These are phyloP conservation scores for Alternaria triticina DNA, from an alignment of 2,329 filamentous ascomycete genomes.

Conservation along the genomic window DNA sequence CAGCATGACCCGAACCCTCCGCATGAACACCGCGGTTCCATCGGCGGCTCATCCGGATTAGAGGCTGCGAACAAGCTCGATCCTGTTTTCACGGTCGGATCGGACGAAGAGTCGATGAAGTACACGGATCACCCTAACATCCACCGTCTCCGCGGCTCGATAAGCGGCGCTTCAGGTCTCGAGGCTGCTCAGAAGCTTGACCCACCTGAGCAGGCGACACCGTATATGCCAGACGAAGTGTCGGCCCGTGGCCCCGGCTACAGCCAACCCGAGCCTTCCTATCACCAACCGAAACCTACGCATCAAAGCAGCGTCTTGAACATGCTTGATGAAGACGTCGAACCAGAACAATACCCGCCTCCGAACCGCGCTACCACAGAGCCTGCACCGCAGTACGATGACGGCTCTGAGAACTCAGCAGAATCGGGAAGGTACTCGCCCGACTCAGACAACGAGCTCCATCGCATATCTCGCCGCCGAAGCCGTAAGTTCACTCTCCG, in stretches of 20 bases:
- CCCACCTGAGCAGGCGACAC: neutral
- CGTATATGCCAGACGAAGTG: neutral
- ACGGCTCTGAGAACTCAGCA: neutral
- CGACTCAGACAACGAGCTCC: slow-evolving; percentile 3
- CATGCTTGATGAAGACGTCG: neutral
- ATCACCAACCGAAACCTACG: slow-evolving; percentile 10
- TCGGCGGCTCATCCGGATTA: slow-evolving; percentile 6
- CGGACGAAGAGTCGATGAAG: slow-evolving; percentile 12
- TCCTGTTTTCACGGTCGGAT: slow-evolving; percentile 9
- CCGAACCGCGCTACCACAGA: neutral
- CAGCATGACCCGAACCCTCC: neutral
- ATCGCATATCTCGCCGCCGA: slow-evolving; percentile 1
- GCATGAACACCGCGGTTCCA: slow-evolving; percentile 24
- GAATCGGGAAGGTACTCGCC: neutral
- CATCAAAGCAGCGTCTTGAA: slow-evolving; percentile 5
- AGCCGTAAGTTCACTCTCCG: slow-evolving; percentile 5
- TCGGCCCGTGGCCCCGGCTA: slow-evolving; percentile 7
- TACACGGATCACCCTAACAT: slow-evolving; percentile 8
- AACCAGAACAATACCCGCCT: neutral
- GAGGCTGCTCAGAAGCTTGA: slow-evolving; percentile 19
- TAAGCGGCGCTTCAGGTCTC: slow-evolving; percentile 11
- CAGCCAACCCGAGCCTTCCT: slow-evolving; percentile 1
- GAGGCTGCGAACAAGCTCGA: slow-evolving; percentile 23
- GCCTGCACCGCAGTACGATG: neutral
- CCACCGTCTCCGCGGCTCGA: slow-evolving; percentile 14